Conservation (phyloP, 2,329 filamentous ascomycete species). For the Aspergillus neoniger region DNA sequence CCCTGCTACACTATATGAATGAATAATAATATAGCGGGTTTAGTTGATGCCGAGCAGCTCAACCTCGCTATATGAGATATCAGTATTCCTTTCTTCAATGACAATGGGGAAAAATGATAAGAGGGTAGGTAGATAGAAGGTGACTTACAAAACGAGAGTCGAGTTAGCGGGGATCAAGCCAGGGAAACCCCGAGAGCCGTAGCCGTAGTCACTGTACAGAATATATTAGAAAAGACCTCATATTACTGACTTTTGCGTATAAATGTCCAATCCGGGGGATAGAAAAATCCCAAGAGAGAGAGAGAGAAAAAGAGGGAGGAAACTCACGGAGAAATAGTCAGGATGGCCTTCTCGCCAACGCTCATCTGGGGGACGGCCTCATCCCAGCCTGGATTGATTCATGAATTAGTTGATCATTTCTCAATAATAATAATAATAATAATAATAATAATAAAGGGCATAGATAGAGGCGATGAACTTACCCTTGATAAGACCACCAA, state of each 20-base stretch:
- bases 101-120: too few species aligned
- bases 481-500: slow-evolving; percentile 86
- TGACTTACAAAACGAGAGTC: slow-evolving; percentile 79
- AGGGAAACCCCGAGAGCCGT: slow-evolving; percentile 64
- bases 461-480: slow-evolving; percentile 30
- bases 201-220: slow-evolving; percentile 40
- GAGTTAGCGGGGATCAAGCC: slow-evolving; percentile 73
- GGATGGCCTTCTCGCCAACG: slow-evolving; percentile 82
- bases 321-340: slow-evolving; percentile 74
- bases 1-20: neutral
- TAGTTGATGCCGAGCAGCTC: slow-evolving; percentile 9
- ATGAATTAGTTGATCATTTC: too few species aligned
- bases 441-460: too few species aligned
- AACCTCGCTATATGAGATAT: slow-evolving; percentile 17
- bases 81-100: too few species aligned
- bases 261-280: too few species aligned
- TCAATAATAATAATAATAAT: too few species aligned
- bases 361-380: slow-evolving; percentile 85
- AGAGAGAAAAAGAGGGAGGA: too few species aligned
- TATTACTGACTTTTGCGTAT: too few species aligned
- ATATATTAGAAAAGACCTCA: neutral
- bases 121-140: too few species aligned
- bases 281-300: too few species aligned
- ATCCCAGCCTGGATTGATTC: slow-evolving; percentile 64
- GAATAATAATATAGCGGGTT: neutral